Evolutionary conservation across 2,329 filamentous ascomycete species (phyloP).

Genomic region (Beauveria sp.): DNA sequence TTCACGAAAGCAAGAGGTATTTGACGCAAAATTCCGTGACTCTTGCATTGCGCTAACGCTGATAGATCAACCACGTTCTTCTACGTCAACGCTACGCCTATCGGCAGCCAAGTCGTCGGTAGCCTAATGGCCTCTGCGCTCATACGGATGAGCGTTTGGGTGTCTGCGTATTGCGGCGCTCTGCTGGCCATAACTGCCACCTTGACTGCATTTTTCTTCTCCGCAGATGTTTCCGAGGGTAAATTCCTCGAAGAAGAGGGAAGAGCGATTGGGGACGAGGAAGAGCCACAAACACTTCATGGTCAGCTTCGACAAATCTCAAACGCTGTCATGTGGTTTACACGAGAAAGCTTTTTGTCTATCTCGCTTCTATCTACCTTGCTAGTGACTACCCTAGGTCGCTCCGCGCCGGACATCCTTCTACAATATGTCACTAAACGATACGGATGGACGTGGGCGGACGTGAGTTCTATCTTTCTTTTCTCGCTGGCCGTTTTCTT

Average conservation of each 20-base stretch:
- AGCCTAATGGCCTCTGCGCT: background rate
- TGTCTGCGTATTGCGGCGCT: background rate
- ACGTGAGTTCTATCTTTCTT: background rate
- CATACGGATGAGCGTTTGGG: background rate
- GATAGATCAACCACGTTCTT: background rate
- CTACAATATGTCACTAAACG: conserved; percentile 14
- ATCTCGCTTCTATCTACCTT: background rate
- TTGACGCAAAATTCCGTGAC: background rate
- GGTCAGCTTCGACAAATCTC: background rate
- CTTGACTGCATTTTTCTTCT: background rate
- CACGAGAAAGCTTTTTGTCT: background rate
- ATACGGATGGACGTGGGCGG: conserved; percentile 14
- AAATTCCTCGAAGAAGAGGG: no score
- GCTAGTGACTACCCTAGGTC: conserved; percentile 10
- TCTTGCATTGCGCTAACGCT: background rate
- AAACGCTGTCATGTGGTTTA: background rate
- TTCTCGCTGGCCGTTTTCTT: background rate
- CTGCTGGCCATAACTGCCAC: background rate
- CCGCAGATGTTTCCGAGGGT: background rate
- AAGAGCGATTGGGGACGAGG: background rate
- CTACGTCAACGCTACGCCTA: background rate
- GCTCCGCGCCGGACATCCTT: conserved; percentile 11
- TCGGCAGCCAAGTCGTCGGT: background rate
- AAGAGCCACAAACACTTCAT: background rate
- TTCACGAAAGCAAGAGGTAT: background rate